A percentile compares a stretch with the other conserved stretches of the same genome.
phyloP scores from a whole-genome alignment of 352 stramenopile species.

The Paralagenidium karlingii region DNA sequence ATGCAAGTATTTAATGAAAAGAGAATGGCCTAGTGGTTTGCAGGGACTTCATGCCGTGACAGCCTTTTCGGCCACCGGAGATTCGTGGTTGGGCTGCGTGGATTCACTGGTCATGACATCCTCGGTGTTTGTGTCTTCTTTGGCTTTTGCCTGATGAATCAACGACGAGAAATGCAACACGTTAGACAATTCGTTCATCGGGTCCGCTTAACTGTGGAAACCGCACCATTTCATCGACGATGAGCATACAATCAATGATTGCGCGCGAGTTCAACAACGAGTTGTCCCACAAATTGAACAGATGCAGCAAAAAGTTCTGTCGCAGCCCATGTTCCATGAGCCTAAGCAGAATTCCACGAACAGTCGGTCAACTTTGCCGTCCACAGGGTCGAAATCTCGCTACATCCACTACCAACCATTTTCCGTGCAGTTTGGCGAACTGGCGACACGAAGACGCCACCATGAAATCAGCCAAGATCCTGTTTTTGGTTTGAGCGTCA shows the following conservation, averaged over 20 bases:
- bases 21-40: too few relatives aligned
- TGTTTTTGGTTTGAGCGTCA: slow-evolving; percentile 6
- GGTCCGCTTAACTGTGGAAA: not conserved
- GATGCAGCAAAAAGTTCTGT: slow-evolving; percentile 80
- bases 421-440: slow-evolving; percentile 70
- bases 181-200: too few relatives aligned
- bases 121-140: too few relatives aligned
- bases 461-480: slow-evolving; percentile 79
- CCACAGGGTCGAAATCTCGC: not conserved
- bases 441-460: slow-evolving; percentile 73
- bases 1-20: too few relatives aligned
- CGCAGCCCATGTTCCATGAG: slow-evolving; percentile 59
- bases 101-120: too few relatives aligned
- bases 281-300: slow-evolving; percentile 87
- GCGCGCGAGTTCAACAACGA: slow-evolving; percentile 72
- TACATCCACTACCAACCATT: slow-evolving; percentile 34
- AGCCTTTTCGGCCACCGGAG: too few relatives aligned
- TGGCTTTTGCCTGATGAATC: too few relatives aligned
- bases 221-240: slow-evolving; percentile 32
- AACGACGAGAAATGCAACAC: too few relatives aligned
- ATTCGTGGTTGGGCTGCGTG: too few relatives aligned
- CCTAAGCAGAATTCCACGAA: slow-evolving; percentile 11
- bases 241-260: slow-evolving; percentile 83
- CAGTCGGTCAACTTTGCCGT: not conserved
- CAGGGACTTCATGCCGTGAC: too few relatives aligned